Base-by-base conservation (phyloP, 257 asterid species). In the Eucommia ulmoides region DNA sequence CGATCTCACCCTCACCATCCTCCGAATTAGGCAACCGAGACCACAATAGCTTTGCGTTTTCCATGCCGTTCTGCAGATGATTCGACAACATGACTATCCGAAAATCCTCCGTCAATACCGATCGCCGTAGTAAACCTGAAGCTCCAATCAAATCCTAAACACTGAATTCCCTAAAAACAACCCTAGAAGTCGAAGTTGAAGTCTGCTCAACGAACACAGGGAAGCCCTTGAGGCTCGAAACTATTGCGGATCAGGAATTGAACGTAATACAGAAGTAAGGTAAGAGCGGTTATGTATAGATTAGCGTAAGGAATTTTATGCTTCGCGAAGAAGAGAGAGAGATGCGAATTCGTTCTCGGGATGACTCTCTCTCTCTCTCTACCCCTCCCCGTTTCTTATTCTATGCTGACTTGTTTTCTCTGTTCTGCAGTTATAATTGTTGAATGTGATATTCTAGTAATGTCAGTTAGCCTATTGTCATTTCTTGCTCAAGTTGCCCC, bases 41-140 rank as follows among this genome's bases (percentile, higher is more conserved):
- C 96, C 94, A 91, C 54, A 81, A 41, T 80, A 78, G 63, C 80
- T 75, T 84, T 54, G 96, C 93, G 62, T 81, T 62, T 63, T 80
- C 96, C 91, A 76, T 59, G 24, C 98, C 96, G 56, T 82, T 91
- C 59, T 80, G 88, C 60, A 86, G 61, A 38, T 85, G 94, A 85
- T 80, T 78, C 53, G 94, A 80, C 22, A 82, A 51, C 93, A 82
- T 85, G 53, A 54, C 45, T 56, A 21, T 53, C 45, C n/a, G 5
- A 8, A 38, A 9, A 38, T 38, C n/a, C n/a, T n/a, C n/a, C n/a
- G n/a, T n/a, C n/a, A n/a, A n/a, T n/a, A n/a, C n/a, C n/a, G n/a
- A n/a, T n/a, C n/a, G n/a, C 14, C 12, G n/a, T 5, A 38, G 17
- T 3, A 38, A 16, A 38, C 3, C 20, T 18, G 15, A 42, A 42